These are phyloP conservation scores for Cardamine chenopodiifolia DNA, from an alignment of 345 rosid genomes.

Conservation along the genomic window DNA sequence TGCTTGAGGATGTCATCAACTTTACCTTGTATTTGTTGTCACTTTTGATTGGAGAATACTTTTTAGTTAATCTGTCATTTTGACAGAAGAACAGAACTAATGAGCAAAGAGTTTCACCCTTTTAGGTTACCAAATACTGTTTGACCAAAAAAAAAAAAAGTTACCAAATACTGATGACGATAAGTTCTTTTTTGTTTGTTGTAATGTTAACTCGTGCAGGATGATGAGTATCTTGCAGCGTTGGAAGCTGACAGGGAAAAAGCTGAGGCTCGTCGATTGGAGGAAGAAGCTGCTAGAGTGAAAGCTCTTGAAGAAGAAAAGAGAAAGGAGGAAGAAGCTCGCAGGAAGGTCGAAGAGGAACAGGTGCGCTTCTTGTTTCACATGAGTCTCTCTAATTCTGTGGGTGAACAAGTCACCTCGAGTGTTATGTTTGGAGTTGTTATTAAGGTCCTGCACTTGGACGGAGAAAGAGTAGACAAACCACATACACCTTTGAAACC, in stretches of 20 bases:
- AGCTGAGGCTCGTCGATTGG: constrained; percentile 18
- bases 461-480: background rate
- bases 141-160: too few relatives aligned
- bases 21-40: background rate
- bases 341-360: constrained; percentile 11
- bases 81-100: background rate
- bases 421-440: background rate
- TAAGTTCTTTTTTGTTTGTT: background rate
- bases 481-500: background rate
- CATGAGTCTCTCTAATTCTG: background rate
- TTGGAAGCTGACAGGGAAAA: constrained; percentile 10
- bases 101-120: background rate
- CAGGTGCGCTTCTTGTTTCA: background rate
- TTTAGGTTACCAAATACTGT: background rate
- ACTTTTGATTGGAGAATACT: background rate
- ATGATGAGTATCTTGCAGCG: constrained; percentile 10
- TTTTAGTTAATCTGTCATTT: background rate
- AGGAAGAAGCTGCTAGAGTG: constrained; percentile 14
- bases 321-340: constrained; percentile 18
- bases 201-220: background rate
- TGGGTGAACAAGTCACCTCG: background rate
- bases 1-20: background rate
- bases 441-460: background rate
- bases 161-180: background rate
- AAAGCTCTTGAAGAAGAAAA: constrained; percentile 10